Evolutionary conservation across 345 rosid genomes (phyloP).

Genomic region (Mercurialis annua): DNA sequence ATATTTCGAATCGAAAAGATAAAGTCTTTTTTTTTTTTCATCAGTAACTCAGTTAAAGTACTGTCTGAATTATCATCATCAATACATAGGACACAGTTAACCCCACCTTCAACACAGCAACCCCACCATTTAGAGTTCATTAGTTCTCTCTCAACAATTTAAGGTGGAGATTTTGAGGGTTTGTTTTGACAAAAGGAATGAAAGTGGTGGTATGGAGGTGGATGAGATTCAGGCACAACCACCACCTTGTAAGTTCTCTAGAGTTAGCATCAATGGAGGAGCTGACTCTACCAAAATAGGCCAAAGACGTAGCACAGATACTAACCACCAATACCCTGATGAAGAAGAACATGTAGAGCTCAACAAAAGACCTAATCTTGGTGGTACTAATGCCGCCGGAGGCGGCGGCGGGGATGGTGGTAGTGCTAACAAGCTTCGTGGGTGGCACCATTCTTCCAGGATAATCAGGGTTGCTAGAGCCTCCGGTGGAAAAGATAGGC

Average conservation of each 20-base stretch:
- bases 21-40: slow-evolving; percentile 36
- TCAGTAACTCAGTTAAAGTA: slow-evolving; percentile 41
- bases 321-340: slow-evolving; percentile 31
- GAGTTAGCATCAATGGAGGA: slow-evolving; percentile 44
- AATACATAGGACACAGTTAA: slow-evolving; percentile 50
- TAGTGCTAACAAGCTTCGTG: slow-evolving; percentile 41
- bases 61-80: slow-evolving; percentile 51
- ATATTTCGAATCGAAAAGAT: slow-evolving; percentile 54
- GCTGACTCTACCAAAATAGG: slow-evolving; percentile 34
- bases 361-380: slow-evolving; percentile 39
- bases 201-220: slow-evolving; percentile 76
- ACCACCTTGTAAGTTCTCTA: slow-evolving; percentile 49
- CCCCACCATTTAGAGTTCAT: slow-evolving; percentile 41
- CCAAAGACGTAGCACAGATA: slow-evolving; percentile 18
- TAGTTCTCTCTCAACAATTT: slow-evolving; percentile 1
- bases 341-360: slow-evolving; percentile 54
- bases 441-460: slow-evolving; percentile 73
- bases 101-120: too few relatives aligned
- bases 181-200: slow-evolving; percentile 54
- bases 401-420: slow-evolving; percentile 12
- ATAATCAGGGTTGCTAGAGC: slow-evolving; percentile 96
- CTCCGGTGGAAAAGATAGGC: slow-evolving; percentile 97
- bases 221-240: slow-evolving; percentile 62
- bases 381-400: slow-evolving; percentile 25
- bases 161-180: slow-evolving; percentile 22